These are phyloP conservation scores for Ophiostoma australiae DNA, from an alignment of 2,329 filamentous ascomycete species.

Conservation along the genomic window DNA sequence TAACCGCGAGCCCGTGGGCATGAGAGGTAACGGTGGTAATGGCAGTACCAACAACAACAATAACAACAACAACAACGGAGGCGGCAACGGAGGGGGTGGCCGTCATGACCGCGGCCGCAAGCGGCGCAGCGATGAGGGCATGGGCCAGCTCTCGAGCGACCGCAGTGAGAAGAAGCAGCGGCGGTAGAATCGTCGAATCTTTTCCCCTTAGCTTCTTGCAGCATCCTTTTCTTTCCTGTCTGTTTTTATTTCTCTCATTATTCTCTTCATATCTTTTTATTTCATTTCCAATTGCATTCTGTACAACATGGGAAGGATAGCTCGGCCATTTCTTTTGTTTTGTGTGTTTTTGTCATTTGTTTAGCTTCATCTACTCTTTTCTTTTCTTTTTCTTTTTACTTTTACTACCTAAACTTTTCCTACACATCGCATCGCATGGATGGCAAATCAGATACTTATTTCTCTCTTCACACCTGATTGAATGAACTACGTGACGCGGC, in stretches of 20 bases:
- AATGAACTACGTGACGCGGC: neutral
- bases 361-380: neutral
- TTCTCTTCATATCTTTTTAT: neutral
- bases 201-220: neutral
- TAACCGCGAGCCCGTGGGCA: constrained; percentile 31
- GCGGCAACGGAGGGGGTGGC: constrained; percentile 34
- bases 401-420: neutral
- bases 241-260: neutral
- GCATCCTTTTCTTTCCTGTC: neutral
- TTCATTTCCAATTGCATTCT: neutral
- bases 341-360: neutral
- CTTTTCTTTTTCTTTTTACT: neutral
- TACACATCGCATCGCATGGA: constrained; percentile 1
- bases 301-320: neutral
- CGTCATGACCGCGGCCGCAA: constrained; percentile 41
- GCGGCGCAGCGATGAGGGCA: constrained; percentile 49
- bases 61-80: constrained; percentile 29
- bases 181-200: constrained; percentile 36
- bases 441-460: neutral
- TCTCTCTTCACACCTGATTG: neutral
- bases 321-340: neutral
- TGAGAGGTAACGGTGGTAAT: constrained; percentile 25
- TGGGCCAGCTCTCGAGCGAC: constrained; percentile 43
- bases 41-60: constrained; percentile 26
- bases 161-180: constrained; percentile 53